Evolutionary conservation across 345 rosid genomes (phyloP).

Genomic region (Aurinia saxatilis): DNA sequence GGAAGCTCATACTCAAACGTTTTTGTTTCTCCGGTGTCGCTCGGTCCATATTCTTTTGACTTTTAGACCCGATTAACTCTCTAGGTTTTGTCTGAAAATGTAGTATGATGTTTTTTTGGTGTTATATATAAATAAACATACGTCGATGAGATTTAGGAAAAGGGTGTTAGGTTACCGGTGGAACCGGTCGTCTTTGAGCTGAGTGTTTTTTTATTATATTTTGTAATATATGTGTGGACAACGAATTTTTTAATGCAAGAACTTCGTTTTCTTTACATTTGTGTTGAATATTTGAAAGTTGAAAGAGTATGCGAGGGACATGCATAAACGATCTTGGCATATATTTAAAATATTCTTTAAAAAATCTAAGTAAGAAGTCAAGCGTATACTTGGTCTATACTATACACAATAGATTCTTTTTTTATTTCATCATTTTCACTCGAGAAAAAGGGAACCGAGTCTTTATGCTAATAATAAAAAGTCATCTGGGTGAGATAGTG

Average conservation of each 20-base stretch:
- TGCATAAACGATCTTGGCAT: background rate
- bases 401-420: no score
- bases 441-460: no score
- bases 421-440: no score
- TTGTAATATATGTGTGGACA: background rate
- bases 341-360: background rate
- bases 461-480: no score
- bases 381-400: background rate
- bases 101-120: background rate
- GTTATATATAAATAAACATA: conserved; percentile 8
- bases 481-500: no score
- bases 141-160: conserved; percentile 14
- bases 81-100: conserved; percentile 1
- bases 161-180: conserved; percentile 22
- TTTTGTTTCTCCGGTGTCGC: conserved; percentile 30
- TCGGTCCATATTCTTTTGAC: conserved; percentile 12
- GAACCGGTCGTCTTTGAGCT: conserved; percentile 25
- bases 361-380: background rate
- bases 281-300: conserved; percentile 12
- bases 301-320: conserved; percentile 4
- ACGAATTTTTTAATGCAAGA: background rate
- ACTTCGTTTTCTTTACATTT: background rate
- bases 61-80: no score
- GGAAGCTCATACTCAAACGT: conserved; percentile 31
- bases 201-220: background rate